These are phyloP conservation scores for Phytopythium cucurbitacearum DNA, from an alignment of 352 stramenopile species.

Conservation along the genomic window DNA sequence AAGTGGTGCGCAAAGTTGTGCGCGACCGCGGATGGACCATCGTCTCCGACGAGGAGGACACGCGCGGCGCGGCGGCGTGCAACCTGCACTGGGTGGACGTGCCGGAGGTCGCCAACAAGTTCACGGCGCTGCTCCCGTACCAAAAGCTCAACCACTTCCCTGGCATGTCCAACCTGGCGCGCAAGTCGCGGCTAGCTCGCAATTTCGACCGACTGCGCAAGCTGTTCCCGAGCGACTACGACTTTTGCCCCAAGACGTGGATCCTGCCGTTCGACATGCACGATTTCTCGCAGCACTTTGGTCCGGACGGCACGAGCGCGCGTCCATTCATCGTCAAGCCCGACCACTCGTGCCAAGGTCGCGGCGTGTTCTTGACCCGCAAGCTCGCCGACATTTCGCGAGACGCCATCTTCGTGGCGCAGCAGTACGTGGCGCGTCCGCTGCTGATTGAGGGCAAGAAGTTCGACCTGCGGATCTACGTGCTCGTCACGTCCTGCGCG, in stretches of 20 bases:
- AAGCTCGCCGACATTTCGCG: slow-evolving; percentile 87
- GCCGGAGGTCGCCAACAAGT: slow-evolving; percentile 87
- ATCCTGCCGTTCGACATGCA: slow-evolving; percentile 94
- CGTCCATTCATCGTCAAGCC: slow-evolving; percentile 96
- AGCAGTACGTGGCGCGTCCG: slow-evolving; percentile 80
- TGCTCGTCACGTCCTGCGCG: slow-evolving; percentile 83
- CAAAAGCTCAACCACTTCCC: slow-evolving; percentile 96
- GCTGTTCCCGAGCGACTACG: slow-evolving; percentile 90
- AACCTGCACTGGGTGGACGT: slow-evolving; percentile 96
- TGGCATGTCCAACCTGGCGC: slow-evolving; percentile 92
- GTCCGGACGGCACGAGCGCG: slow-evolving; percentile 82
- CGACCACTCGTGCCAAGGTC: slow-evolving; percentile 83
- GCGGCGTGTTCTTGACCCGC: slow-evolving; percentile 94
- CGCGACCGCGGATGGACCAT: slow-evolving; percentile 72
- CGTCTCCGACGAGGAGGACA: slow-evolving; percentile 71
- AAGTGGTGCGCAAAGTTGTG: slow-evolving; percentile 78
- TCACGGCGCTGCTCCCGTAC: slow-evolving; percentile 88
- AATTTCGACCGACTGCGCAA: slow-evolving; percentile 96
- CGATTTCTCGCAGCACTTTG: slow-evolving; percentile 92
- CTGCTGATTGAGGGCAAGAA: slow-evolving; percentile 87
- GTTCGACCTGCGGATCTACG: slow-evolving; percentile 93
- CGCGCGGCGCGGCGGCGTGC: slow-evolving; percentile 56
- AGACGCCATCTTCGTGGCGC: slow-evolving; percentile 81
- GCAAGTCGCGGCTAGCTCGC: slow-evolving; percentile 93
- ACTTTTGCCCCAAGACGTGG: slow-evolving; percentile 95